A percentile compares a stretch with the other conserved stretches of the same genome.
Evolutionary conservation across 2,329 filamentous ascomycete genomes (phyloP).

Genomic region (Fusarium austroafricanum): DNA sequence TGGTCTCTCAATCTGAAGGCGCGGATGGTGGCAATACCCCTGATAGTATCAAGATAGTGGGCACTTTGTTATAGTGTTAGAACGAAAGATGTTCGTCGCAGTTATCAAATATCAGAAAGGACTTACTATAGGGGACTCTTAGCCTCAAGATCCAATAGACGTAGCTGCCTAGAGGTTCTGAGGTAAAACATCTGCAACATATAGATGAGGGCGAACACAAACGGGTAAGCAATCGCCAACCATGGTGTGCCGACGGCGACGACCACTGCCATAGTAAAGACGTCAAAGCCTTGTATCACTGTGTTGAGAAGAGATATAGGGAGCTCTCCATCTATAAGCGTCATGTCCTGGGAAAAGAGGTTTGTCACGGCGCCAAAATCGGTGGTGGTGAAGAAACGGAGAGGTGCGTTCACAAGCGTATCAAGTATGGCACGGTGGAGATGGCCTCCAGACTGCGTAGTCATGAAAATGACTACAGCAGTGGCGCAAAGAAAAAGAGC

Average conservation of each 20-base stretch:
- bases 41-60: slow-evolving; percentile 66
- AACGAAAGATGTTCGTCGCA: neutral
- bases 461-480: neutral
- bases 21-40: slow-evolving; percentile 65
- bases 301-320: neutral
- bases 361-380: neutral
- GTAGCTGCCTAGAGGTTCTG: neutral
- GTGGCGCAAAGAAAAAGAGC: neutral
- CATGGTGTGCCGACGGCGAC: neutral
- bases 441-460: neutral
- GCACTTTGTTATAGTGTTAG: neutral
- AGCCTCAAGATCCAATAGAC: neutral
- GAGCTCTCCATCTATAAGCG: neutral
- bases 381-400: neutral
- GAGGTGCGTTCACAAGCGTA: neutral
- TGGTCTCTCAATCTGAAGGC: slow-evolving; percentile 62
- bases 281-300: neutral
- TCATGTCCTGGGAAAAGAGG: neutral
- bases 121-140: neutral
- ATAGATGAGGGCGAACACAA: neutral
- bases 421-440: neutral
- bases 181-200: neutral
- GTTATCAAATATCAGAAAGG: neutral
- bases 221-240: neutral
- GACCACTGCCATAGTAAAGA: neutral